Conservation (phyloP, 169 alveolate genomes). For the Cystoisospora suis region DNA sequence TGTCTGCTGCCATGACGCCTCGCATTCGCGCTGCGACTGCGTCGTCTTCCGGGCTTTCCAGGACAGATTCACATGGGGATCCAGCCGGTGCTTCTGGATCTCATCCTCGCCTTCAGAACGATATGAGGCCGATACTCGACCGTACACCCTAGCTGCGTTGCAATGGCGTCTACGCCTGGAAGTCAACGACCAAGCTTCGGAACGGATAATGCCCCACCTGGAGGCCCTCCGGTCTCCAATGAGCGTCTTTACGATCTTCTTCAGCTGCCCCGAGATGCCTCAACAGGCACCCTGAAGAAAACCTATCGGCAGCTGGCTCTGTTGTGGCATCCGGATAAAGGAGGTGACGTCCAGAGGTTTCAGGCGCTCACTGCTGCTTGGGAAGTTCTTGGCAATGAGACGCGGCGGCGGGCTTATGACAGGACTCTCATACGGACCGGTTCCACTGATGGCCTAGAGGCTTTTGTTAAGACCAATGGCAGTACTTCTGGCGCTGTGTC, state of each 20-base stretch:
- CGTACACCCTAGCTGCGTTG: too few relatives aligned
- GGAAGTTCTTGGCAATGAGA: slow-evolving; percentile 86
- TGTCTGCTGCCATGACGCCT: too few relatives aligned
- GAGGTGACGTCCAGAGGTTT: slow-evolving; percentile 88
- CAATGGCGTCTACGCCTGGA: too few relatives aligned
- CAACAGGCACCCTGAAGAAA: slow-evolving; percentile 78
- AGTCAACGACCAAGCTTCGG: too few relatives aligned
- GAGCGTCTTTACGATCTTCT: slow-evolving; percentile 64
- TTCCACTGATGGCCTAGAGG: slow-evolving; percentile 4
- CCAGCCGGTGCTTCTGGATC: too few relatives aligned
- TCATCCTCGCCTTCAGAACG: too few relatives aligned
- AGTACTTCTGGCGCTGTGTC: not conserved
- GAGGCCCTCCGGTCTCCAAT: not conserved
- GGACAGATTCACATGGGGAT: too few relatives aligned
- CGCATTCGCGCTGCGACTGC: too few relatives aligned
- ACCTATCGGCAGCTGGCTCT: slow-evolving; percentile 82
- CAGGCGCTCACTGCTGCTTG: slow-evolving; percentile 86
- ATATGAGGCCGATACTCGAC: too few relatives aligned
- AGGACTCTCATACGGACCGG: slow-evolving; percentile 61
- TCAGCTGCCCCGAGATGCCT: slow-evolving; percentile 66
- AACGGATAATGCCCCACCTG: too few relatives aligned
- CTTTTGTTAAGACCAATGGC: not conserved
- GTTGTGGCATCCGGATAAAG: slow-evolving; percentile 90
- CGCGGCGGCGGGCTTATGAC: slow-evolving; percentile 86
- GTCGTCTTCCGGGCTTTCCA: too few relatives aligned